Percentiles rank a stretch among this genome's conserved stretches.
phyloP scores from a whole-genome alignment of 2,329 filamentous ascomycete genomes.

The Claviceps arundinis region DNA sequence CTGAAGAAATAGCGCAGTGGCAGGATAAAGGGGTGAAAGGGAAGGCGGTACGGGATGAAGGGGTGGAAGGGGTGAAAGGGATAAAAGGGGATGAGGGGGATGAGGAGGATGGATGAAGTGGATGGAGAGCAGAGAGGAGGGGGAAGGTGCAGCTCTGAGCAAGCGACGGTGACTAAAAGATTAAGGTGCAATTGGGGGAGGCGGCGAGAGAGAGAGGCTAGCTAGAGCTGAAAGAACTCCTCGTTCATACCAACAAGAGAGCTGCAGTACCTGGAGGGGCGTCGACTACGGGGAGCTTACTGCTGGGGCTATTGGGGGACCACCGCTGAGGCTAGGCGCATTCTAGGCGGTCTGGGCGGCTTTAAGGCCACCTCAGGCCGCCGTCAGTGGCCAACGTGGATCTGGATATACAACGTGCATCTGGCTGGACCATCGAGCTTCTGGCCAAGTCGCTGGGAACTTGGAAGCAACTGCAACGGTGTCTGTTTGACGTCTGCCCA shows the following conservation, averaged over 20 bases:
- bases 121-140: slow-evolving; percentile 24
- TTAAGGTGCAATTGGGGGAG: slow-evolving; percentile 9
- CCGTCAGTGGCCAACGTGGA: not conserved
- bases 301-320: too few relatives aligned
- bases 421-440: too few relatives aligned
- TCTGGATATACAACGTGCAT: too few relatives aligned
- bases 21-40: slow-evolving; percentile 26
- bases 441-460: too few relatives aligned
- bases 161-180: slow-evolving; percentile 14
- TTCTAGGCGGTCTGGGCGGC: not conserved
- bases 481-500: too few relatives aligned
- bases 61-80: slow-evolving; percentile 10
- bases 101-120: slow-evolving; percentile 21
- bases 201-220: not conserved
- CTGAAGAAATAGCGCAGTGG: slow-evolving; percentile 16
- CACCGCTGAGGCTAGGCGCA: too few relatives aligned
- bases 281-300: too few relatives aligned
- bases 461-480: too few relatives aligned
- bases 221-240: not conserved
- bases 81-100: slow-evolving; percentile 5
- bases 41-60: slow-evolving; percentile 32
- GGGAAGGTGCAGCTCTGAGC: slow-evolving; percentile 21
- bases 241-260: too few relatives aligned
- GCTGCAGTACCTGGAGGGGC: too few relatives aligned
- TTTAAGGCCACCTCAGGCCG: not conserved